Conservation (phyloP, 225 moss, liverwort and hornwort species). For the Bryoerythrophyllum caledonicum region DNA sequence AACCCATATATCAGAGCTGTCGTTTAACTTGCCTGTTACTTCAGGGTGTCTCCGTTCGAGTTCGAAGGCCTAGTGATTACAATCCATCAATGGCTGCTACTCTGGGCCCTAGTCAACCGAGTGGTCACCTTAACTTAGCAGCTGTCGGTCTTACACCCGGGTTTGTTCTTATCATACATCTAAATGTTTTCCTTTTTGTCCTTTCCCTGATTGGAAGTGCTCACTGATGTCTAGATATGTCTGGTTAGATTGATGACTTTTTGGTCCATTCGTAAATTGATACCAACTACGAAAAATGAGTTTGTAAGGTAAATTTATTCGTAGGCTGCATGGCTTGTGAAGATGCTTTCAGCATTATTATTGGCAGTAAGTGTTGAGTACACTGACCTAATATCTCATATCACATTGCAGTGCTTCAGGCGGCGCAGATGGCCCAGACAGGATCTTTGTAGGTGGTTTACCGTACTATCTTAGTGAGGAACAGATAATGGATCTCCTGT, state of each 20-base stretch:
- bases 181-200: background rate
- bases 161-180: conserved; percentile 38
- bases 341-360: background rate
- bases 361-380: background rate
- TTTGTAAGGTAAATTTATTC: background rate
- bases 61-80: conserved; percentile 96
- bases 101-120: conserved; percentile 95
- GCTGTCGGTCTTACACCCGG: conserved; percentile 90
- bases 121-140: conserved; percentile 81
- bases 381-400: conserved; percentile 7
- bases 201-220: background rate
- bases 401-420: conserved; percentile 65
- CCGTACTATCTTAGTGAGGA: conserved; percentile 92
- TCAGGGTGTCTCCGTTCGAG: conserved; percentile 93
- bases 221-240: background rate
- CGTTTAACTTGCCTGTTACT: background rate
- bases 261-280: background rate
- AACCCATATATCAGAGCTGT: background rate
- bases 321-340: background rate
- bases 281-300: background rate
- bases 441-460: conserved; percentile 93
- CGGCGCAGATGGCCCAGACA: conserved; percentile 89
- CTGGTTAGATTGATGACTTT: background rate
- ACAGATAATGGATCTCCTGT: conserved; percentile 94
- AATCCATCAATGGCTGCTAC: conserved; percentile 99